These are phyloP conservation scores for Hevea brasiliensis DNA, from an alignment of 345 rosid species.

Conservation along the genomic window DNA sequence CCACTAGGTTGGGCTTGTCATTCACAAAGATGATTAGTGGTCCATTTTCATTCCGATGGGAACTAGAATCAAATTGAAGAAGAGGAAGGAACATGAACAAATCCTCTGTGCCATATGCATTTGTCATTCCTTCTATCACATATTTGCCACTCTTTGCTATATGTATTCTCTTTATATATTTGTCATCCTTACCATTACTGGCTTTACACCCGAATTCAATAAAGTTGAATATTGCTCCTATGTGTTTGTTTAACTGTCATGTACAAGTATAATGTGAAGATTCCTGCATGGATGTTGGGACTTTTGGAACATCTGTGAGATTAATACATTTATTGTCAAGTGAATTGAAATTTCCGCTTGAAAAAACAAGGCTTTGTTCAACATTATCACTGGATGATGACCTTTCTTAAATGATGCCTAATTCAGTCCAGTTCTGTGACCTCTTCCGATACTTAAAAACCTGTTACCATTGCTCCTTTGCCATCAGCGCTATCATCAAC, in stretches of 20 bases:
- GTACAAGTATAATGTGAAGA: no score
- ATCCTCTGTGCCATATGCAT: neutral
- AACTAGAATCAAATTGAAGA: neutral
- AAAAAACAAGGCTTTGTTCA: neutral
- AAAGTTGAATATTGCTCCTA: neutral
- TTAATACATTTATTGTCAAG: neutral
- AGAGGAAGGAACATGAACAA: neutral
- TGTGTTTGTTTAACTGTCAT: no score
- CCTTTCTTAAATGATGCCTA: neutral
- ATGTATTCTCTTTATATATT: neutral
- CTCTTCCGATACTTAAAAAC: neutral
- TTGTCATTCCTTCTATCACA: no score
- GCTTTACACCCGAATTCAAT: neutral
- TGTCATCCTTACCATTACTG: neutral
- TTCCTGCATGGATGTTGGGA: neutral
- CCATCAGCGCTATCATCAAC: no score
- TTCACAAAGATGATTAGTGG: neutral
- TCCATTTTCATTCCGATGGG: neutral
- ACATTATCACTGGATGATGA: neutral
- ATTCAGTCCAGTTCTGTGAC: neutral
- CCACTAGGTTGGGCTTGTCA: neutral
- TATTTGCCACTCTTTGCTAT: neutral
- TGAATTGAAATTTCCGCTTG: no score
- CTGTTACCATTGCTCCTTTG: neutral
- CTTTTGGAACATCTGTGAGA: neutral